Percentiles rank a stretch among this genome's conserved stretches.
Evolutionary conservation across 805 yeast genomes (phyloP).

Genomic region (Brettanomyces sp.): DNA sequence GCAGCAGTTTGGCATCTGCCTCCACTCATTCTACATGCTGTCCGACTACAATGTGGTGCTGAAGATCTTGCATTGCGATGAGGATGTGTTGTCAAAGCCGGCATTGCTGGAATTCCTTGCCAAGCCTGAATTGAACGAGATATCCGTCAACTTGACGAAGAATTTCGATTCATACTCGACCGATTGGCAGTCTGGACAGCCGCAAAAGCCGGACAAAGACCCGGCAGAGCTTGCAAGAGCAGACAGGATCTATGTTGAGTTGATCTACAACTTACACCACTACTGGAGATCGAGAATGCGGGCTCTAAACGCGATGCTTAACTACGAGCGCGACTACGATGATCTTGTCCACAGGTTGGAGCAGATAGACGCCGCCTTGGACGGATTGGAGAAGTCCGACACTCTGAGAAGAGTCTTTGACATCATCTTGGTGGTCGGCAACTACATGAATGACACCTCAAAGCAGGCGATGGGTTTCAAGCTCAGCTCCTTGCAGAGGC

Average conservation of each 20-base stretch:
- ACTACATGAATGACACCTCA: constrained; percentile 89
- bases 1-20: constrained; percentile 90
- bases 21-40: constrained; percentile 62
- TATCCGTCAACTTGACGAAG: constrained; percentile 60
- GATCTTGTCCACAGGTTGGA: constrained; percentile 62
- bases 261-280: constrained; percentile 72
- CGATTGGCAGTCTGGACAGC: constrained; percentile 44
- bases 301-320: constrained; percentile 61
- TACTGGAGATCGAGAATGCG: constrained; percentile 93
- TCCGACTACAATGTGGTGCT: constrained; percentile 57
- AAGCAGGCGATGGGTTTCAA: constrained; percentile 93
- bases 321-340: constrained; percentile 69
- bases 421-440: constrained; percentile 84
- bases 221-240: constrained; percentile 75
- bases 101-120: constrained; percentile 81
- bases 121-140: constrained; percentile 65
- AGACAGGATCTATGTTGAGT: constrained; percentile 74
- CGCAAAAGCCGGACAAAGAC: constrained; percentile 52
- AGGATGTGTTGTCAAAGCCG: constrained; percentile 54
- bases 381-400: constrained; percentile 53
- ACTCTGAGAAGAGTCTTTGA: constrained; percentile 67
- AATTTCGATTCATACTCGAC: constrained; percentile 74
- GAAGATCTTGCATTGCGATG: constrained; percentile 70
- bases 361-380: constrained; percentile 64
- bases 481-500: constrained; percentile 77